Evolutionary conservation across 2,329 filamentous ascomycete genomes (phyloP).

Genomic region (Metarhizium guizhouense): DNA sequence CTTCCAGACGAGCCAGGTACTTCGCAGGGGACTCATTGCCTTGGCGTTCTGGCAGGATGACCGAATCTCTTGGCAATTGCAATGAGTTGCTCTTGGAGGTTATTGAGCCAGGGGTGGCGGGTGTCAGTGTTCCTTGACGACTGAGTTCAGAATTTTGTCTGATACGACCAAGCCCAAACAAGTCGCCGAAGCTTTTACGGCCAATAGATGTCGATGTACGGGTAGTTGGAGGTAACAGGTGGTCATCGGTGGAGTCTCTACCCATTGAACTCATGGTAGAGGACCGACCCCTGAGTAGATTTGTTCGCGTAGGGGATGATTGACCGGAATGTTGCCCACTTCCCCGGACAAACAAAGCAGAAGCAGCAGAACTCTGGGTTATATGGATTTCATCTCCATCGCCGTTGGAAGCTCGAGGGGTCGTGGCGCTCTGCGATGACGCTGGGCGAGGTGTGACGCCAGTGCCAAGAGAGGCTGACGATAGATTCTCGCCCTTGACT

Average conservation of each 20-base stretch:
- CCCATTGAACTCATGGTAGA: constrained; percentile 83
- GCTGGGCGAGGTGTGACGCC: constrained; percentile 24
- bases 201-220: constrained; percentile 83
- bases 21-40: constrained; percentile 86
- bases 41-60: constrained; percentile 66
- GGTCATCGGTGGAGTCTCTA: constrained; percentile 62
- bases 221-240: constrained; percentile 56
- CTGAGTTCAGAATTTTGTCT: constrained; percentile 72
- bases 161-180: constrained; percentile 70
- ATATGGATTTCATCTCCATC: constrained; percentile 10
- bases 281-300: constrained; percentile 64
- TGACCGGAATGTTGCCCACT: constrained; percentile 42
- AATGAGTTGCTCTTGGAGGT: constrained; percentile 78
- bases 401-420: constrained; percentile 12
- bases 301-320: constrained; percentile 58
- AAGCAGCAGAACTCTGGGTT: constrained; percentile 31
- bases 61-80: constrained; percentile 62
- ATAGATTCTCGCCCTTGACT: constrained; percentile 26
- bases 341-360: constrained; percentile 34
- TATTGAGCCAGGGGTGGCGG: constrained; percentile 59
- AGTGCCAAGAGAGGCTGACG: constrained; percentile 32
- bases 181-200: constrained; percentile 84
- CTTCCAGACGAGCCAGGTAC: constrained; percentile 78
- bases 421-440: constrained; percentile 23
- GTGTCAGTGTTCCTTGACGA: constrained; percentile 59